These are phyloP conservation scores for Malassezia slooffiae DNA, from an alignment of 1,284 basidiomycete species.

Conservation along the genomic window DNA sequence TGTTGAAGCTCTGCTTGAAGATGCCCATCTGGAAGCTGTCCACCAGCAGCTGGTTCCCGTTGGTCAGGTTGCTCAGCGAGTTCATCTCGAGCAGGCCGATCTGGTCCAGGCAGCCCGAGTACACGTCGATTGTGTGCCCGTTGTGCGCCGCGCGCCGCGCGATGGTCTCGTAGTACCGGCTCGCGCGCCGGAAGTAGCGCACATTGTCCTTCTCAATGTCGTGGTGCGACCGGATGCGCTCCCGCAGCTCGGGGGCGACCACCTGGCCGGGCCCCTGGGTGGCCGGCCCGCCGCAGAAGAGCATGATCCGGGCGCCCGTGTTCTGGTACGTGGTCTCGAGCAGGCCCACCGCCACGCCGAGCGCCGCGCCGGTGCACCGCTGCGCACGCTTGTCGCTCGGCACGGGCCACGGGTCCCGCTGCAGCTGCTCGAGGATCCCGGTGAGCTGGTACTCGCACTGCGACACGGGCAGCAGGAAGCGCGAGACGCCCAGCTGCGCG, in stretches of 20 bases:
- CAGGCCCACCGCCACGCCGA: slow-evolving; percentile 88
- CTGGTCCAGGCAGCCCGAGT: slow-evolving; percentile 95
- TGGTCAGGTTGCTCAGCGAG: slow-evolving; percentile 83
- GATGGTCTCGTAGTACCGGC: slow-evolving; percentile 93
- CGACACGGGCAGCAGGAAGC: slow-evolving; percentile 84
- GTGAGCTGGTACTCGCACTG: slow-evolving; percentile 96
- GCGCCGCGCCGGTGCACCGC: slow-evolving; percentile 86
- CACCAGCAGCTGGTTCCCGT: slow-evolving; percentile 88
- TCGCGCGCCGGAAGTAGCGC: slow-evolving; percentile 93
- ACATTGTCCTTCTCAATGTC: slow-evolving; percentile 96
- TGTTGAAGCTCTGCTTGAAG: slow-evolving; percentile 95
- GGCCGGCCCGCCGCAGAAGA: slow-evolving; percentile 90
- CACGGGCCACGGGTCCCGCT: slow-evolving; percentile 93
- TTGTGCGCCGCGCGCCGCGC: slow-evolving; percentile 89
- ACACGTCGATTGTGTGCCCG: slow-evolving; percentile 88
- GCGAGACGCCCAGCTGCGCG: slow-evolving; percentile 64
- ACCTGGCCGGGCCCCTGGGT: slow-evolving; percentile 97
- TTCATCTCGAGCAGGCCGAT: slow-evolving; percentile 98
- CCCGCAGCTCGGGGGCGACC: slow-evolving; percentile 86
- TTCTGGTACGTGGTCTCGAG: slow-evolving; percentile 92
- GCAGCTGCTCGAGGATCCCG: slow-evolving; percentile 75
- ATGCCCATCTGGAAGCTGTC: slow-evolving; percentile 97
- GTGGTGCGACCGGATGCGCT: slow-evolving; percentile 96
- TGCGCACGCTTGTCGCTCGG: slow-evolving; percentile 89
- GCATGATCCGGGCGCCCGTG: slow-evolving; percentile 89